phyloP scores from a whole-genome alignment of 2,329 filamentous ascomycete species.

The Diaporthe longicolla region DNA sequence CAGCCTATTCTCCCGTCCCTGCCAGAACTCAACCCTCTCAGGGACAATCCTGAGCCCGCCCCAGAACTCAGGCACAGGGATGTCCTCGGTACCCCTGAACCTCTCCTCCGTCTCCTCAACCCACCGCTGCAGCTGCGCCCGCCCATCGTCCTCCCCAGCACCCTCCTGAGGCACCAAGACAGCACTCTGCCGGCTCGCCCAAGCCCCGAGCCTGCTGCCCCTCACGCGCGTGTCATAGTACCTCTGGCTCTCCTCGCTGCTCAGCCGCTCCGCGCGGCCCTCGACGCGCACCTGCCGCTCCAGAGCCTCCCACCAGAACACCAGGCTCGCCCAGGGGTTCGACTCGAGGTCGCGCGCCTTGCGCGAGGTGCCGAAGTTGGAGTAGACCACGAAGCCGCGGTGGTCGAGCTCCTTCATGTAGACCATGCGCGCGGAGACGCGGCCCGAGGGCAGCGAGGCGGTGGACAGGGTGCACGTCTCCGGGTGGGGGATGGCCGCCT shows the following conservation, averaged over 20 bases:
- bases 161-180: constrained; percentile 67
- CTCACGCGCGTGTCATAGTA: constrained; percentile 80
- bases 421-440: constrained; percentile 86
- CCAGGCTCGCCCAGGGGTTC: constrained; percentile 85
- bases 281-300: constrained; percentile 95
- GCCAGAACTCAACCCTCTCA: constrained; percentile 94
- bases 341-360: constrained; percentile 76
- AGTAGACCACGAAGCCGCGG: constrained; percentile 90
- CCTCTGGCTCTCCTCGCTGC: constrained; percentile 77
- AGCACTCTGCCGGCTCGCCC: constrained; percentile 91
- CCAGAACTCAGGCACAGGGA: constrained; percentile 95
- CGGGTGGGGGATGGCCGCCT: constrained; percentile 75
- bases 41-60: constrained; percentile 90
- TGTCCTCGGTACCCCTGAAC: constrained; percentile 82
- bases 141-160: constrained; percentile 66
- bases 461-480: constrained; percentile 93
- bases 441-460: constrained; percentile 84
- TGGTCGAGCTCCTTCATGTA: constrained; percentile 96
- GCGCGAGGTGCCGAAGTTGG: constrained; percentile 86
- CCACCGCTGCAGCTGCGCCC: constrained; percentile 81
- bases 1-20: constrained; percentile 88
- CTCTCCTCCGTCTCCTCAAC: constrained; percentile 82
- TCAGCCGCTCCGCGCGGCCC: constrained; percentile 78
- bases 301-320: constrained; percentile 90
- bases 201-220: constrained; percentile 88